Base-by-base conservation (phyloP, 441 rosid species). In the Cnidoscolus chayamansa region DNA sequence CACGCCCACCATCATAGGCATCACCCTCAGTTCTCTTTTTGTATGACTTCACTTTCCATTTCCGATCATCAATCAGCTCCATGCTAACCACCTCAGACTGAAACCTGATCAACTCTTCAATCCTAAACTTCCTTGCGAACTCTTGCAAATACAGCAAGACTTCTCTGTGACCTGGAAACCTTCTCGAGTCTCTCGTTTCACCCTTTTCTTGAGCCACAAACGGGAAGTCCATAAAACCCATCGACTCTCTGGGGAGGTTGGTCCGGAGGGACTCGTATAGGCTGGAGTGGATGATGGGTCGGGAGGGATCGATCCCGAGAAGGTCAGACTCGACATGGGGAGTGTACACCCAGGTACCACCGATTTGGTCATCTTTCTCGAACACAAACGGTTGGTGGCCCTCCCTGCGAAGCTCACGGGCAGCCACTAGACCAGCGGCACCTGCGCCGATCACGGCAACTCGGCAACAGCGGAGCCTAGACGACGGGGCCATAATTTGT, bases 401-500 rank as follows among this genome's bases (percentile, higher is more conserved):
- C 58, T 91, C 88, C 0, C 81, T 87, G 8, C 68, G 76, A 54
- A 92, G 88, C 79, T 89, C 96, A 4, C 86, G 78, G 56, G 93
- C 90, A 0, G 94, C 81, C 13, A 84, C 76, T 3, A 90, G 81
- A 30, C 96, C 96, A 7, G 97, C 83, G 6, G 88, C 84, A 30
- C 97, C 90, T 13, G 94, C 89, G 13, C 92, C 94, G 58, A 92
- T 83, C 16, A 92, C 93, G 0, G 96, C 98, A 31, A 87, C 90
- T 50, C 80, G 80, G 71, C 69, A 76, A 32, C 45, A 4, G 7
- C 45, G 45, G 45, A 7, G 45, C 45, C 45, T 40, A 40, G 7
- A 40, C 7, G 45, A 40, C 7, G 45, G 45, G 0, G 45, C 7
- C 45, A 40, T 40, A 40, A 3, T 40, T 40, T 40, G 45, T 40